phyloP scores from a whole-genome alignment of 441 rosid species.

The Pelargonium citronellum region DNA sequence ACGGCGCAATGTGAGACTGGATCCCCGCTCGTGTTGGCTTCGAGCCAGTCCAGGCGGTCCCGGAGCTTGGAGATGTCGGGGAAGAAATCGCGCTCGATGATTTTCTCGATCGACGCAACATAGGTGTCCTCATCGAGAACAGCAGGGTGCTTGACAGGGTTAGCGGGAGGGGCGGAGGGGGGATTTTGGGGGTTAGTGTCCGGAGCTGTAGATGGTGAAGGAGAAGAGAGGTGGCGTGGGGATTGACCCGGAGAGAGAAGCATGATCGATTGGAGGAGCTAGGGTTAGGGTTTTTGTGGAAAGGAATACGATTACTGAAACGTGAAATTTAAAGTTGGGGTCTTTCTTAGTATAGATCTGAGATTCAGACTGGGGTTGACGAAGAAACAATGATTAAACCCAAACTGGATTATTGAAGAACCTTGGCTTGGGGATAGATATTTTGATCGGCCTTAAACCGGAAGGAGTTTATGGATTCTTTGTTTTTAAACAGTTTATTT shows the following conservation, averaged over 20 bases:
- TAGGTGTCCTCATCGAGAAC: constrained; percentile 87
- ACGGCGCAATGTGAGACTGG: too few relatives aligned
- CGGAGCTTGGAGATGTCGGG: constrained; percentile 90
- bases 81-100: constrained; percentile 91
- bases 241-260: constrained; percentile 90
- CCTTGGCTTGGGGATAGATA: too few relatives aligned
- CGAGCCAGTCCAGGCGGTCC: constrained; percentile 91
- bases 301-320: neutral
- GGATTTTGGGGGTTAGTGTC: constrained; percentile 8
- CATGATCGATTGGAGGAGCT: constrained; percentile 31
- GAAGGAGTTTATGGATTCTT: too few relatives aligned
- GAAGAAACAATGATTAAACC: too few relatives aligned
- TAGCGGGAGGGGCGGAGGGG: constrained; percentile 33
- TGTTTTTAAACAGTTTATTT: too few relatives aligned
- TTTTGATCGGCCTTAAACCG: too few relatives aligned
- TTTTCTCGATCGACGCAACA: constrained; percentile 76
- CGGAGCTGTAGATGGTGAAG: constrained; percentile 41
- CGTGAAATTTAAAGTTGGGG: too few relatives aligned
- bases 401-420: too few relatives aligned
- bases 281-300: neutral
- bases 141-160: constrained; percentile 41
- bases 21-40: constrained; percentile 74
- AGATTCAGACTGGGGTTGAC: too few relatives aligned
- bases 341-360: too few relatives aligned
- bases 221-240: constrained; percentile 75